Base-by-base conservation (phyloP, 805 yeast genomes). In the Candida dajiaensis region DNA sequence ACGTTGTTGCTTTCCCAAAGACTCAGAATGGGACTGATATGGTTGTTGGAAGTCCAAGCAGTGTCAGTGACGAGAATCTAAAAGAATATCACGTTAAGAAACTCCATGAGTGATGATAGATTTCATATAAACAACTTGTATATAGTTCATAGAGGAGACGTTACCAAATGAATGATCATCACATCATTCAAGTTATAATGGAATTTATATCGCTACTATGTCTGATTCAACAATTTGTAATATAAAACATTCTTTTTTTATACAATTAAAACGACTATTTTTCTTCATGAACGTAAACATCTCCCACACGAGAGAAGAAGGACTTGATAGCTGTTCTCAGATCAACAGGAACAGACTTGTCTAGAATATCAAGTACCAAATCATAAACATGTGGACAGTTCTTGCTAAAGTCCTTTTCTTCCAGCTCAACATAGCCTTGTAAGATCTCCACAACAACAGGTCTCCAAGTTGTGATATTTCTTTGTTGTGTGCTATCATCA, bases 1-100 rank as follows among this genome's bases (percentile, higher is more conserved):
- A 94, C 60, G 98, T 94, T 4, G 84, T 94, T 50, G 96, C 98
- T 1, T 94, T 94, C 64, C 99, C 99, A 2, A 94, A 94, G 68
- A 89, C 89, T 40, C 83, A 84, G 53, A 77, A 85, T 9, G 99
- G 99, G 2, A 68, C 80, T 1, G 99, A 94, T 61, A 80, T 88
- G 1, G 88, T 92, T 40, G 96, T 94, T 7, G 85, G 79, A 8
- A 83, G 95, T 51, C 99, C 99, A 3, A 80, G 89, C 40, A 60
- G 56, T 21, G 89, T 88, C 2, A 61, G 72, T 3, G 69, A 71
- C 12, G 62, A 62, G 3, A 74, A 75, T 1, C 68, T 92, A 46
- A 64, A 64, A 8, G 71, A 74, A 13, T 90, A 90, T 59, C 72
- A 76, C 49, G 62, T 85, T 12, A 53, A 56, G 40, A 63, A 36